These are phyloP conservation scores for Thuidium tamariscinum DNA, from an alignment of 225 moss, liverwort and hornwort species.

Conservation along the genomic window DNA sequence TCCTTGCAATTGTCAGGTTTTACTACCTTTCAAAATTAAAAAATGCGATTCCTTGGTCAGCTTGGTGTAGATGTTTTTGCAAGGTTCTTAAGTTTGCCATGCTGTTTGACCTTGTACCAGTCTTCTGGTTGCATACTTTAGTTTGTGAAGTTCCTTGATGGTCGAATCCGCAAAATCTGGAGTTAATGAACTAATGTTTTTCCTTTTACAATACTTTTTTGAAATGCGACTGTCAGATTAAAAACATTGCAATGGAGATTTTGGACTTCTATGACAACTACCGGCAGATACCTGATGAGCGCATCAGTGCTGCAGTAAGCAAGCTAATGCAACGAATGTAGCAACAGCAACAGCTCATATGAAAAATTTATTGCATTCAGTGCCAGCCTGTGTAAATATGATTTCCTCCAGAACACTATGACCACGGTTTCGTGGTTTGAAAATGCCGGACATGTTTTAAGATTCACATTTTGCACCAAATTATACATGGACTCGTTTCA, in stretches of 20 bases:
- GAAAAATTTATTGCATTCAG: background rate
- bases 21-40: background rate
- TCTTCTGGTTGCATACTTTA: background rate
- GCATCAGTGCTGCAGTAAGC: conserved; percentile 57
- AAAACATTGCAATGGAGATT: conserved; percentile 92
- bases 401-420: background rate
- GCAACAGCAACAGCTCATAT: background rate
- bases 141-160: background rate
- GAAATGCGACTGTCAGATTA: conserved; percentile 42
- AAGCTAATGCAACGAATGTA: conserved; percentile 67
- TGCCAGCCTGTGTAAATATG: background rate
- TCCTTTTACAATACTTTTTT: background rate
- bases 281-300: conserved; percentile 64
- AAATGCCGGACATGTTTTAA: background rate
- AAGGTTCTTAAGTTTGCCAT: background rate
- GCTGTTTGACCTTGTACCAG: background rate
- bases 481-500: background rate
- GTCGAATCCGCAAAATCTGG: background rate
- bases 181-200: background rate
- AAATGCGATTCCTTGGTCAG: background rate
- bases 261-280: conserved; percentile 96
- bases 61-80: background rate
- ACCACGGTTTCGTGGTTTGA: background rate
- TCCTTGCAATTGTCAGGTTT: background rate
- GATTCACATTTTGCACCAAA: background rate